Percentiles rank a stretch among this genome's conserved stretches.
These are phyloP conservation scores for Beauveria caledonica DNA, from an alignment of 2,329 filamentous ascomycete genomes.

Conservation along the genomic window DNA sequence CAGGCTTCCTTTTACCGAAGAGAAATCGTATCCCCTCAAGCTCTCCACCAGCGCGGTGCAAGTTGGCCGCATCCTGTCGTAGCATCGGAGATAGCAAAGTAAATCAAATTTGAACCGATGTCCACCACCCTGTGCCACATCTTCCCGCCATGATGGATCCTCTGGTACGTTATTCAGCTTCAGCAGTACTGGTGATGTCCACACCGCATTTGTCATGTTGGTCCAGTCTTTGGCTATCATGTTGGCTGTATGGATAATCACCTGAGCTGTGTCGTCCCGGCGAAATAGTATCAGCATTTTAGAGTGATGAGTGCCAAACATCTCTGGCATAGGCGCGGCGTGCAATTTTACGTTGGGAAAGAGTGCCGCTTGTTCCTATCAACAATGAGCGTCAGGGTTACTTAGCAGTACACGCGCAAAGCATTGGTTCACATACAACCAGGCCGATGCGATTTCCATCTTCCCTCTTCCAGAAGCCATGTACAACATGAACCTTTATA, in stretches of 20 bases:
- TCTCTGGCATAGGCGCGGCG: constrained; percentile 70
- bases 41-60: constrained; percentile 48
- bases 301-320: constrained; percentile 77
- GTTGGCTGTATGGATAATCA: constrained; percentile 84
- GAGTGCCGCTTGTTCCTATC: constrained; percentile 50
- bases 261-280: constrained; percentile 66
- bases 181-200: constrained; percentile 66
- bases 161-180: constrained; percentile 20
- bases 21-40: constrained; percentile 61
- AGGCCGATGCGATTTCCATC: constrained; percentile 49
- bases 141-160: constrained; percentile 11
- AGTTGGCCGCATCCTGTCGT: constrained; percentile 49
- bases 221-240: constrained; percentile 84
- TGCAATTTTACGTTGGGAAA: constrained; percentile 64
- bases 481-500: constrained; percentile 47
- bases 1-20: constrained; percentile 57
- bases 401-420: background rate
- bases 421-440: constrained; percentile 34
- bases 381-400: constrained; percentile 2
- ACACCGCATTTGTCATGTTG: constrained; percentile 80
- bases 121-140: constrained; percentile 47
- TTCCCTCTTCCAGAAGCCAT: constrained; percentile 60
- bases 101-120: constrained; percentile 68
- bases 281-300: constrained; percentile 84
- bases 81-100: constrained; percentile 61